Percentiles rank a stretch among this genome's conserved stretches.
Evolutionary conservation across 164 flowering plant species (phyloP).

Genomic region (Aristolochia contorta): DNA sequence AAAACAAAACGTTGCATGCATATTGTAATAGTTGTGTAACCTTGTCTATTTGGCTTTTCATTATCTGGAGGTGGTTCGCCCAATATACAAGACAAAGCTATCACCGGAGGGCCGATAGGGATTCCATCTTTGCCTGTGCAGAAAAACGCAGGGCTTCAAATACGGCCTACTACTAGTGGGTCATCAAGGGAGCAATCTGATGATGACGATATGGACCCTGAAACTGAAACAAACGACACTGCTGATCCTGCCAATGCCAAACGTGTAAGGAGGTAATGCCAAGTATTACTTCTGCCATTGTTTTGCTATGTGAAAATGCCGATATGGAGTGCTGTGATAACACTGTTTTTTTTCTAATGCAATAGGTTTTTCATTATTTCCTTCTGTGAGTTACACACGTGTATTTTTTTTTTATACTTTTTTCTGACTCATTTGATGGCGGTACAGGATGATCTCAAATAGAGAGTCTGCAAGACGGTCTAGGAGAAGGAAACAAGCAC

Average conservation of each 20-base stretch:
- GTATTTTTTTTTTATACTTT: background rate
- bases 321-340: no score
- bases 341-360: no score
- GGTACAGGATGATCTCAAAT: constrained; percentile 87
- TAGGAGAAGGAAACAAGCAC: constrained; percentile 94
- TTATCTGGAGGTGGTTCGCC: constrained; percentile 37
- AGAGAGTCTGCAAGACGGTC: constrained; percentile 96
- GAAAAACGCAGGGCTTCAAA: constrained; percentile 32
- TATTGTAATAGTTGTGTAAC: no score
- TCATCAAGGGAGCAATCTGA: constrained; percentile 86
- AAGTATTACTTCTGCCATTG: background rate
- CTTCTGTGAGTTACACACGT: background rate
- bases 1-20: no score
- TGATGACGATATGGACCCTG: constrained; percentile 77
- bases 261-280: constrained; percentile 76
- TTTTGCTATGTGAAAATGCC: background rate
- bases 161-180: constrained; percentile 52
- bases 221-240: constrained; percentile 40
- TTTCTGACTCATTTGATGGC: constrained; percentile 2
- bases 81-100: constrained; percentile 37
- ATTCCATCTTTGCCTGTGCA: constrained; percentile 42
- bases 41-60: no score
- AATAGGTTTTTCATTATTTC: background rate
- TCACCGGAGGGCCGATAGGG: constrained; percentile 22
- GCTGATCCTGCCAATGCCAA: constrained; percentile 72